phyloP scores from a whole-genome alignment of 192 early-diverging fungal species.

The Pecoramyces ruminantium region DNA sequence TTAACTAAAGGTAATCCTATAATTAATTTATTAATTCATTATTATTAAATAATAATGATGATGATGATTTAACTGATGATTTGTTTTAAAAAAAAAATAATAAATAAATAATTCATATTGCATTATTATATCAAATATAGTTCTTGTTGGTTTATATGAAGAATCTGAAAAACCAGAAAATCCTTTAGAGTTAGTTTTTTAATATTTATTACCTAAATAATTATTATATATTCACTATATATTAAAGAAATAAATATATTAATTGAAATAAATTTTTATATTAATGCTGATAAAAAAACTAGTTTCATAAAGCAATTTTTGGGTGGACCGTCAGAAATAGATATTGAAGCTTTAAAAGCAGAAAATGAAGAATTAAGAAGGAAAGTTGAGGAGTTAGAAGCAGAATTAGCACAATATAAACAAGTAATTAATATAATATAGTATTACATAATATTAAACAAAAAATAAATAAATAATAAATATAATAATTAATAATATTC shows the following conservation, averaged over 20 bases:
- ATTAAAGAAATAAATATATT: no score
- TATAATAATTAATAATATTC: no score
- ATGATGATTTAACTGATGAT: no score
- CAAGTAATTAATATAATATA: no score
- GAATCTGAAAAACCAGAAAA: constrained; percentile 46
- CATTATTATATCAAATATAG: constrained; percentile 2
- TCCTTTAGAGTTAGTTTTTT: constrained; percentile 23
- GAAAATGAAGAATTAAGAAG: constrained; percentile 39
- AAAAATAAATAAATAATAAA: not conserved
- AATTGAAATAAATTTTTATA: no score
- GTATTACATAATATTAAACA: not conserved
- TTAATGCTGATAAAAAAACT: not conserved
- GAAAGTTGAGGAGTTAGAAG: constrained; percentile 32
- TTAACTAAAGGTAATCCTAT: constrained; percentile 49
- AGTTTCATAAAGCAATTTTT: constrained; percentile 45
- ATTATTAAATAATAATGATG: no score
- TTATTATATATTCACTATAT: no score
- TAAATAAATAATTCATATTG: no score
- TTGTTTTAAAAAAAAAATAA: no score
- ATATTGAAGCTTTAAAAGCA: constrained; percentile 26
- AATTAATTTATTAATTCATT: no score
- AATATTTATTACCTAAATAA: no score
- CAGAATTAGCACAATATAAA: constrained; percentile 6
- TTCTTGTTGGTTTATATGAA: constrained; percentile 44
- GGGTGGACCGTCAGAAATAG: constrained; percentile 31